Evolutionary conservation across 225 moss, liverwort and hornwort species (phyloP).

Genomic region (Sphagnum contortum): DNA sequence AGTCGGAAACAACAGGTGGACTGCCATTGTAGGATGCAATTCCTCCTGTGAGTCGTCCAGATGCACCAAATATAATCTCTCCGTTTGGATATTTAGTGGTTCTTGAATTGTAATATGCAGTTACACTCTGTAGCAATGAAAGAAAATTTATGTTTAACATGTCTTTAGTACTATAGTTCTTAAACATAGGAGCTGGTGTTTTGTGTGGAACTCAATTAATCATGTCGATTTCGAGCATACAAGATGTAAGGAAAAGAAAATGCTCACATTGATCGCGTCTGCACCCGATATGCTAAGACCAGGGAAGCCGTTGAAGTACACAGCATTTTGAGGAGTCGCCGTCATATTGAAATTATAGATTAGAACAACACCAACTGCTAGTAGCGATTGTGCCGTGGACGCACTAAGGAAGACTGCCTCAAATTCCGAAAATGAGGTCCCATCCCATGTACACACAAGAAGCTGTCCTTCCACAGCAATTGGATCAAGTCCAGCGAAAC

Average conservation of each 20-base stretch:
- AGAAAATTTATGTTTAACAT: not conserved
- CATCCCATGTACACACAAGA: conserved; percentile 31
- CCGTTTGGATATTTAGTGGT: conserved; percentile 6
- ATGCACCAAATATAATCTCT: conserved; percentile 19
- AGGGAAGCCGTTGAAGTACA: too few relatives aligned
- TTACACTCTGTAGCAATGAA: conserved; percentile 19
- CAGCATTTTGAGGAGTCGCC: too few relatives aligned
- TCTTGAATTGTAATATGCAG: conserved; percentile 28
- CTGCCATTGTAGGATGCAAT: conserved; percentile 1
- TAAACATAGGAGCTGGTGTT: too few relatives aligned
- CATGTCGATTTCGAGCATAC: too few relatives aligned
- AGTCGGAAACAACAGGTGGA: conserved; percentile 38
- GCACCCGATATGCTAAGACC: too few relatives aligned
- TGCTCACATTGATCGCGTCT: too few relatives aligned
- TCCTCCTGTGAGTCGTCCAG: conserved; percentile 48
- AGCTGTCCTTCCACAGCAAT: conserved; percentile 19
- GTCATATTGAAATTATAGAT: not conserved
- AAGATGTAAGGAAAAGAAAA: too few relatives aligned
- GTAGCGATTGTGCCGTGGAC: conserved; percentile 5
- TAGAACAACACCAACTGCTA: conserved; percentile 35
- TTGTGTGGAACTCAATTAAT: too few relatives aligned
- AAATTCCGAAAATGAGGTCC: not conserved
- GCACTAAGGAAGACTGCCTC: not conserved
- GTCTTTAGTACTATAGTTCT: too few relatives aligned
- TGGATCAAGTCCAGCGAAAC: conserved; percentile 2